These are phyloP conservation scores for Ascochyta rabiei DNA, from an alignment of 2,329 filamentous ascomycete species.

Conservation along the genomic window DNA sequence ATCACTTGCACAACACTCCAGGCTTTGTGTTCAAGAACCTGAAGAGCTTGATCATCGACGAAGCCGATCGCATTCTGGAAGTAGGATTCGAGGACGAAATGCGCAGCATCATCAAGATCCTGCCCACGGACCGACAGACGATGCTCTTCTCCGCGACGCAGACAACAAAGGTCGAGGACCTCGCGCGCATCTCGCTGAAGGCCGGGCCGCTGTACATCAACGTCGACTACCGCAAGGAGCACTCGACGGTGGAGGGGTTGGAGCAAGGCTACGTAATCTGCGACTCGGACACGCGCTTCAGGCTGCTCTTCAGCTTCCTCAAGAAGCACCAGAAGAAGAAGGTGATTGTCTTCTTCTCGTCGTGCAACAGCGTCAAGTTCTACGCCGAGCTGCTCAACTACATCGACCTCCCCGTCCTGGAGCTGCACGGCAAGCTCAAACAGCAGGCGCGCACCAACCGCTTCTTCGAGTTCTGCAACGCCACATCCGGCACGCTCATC, in stretches of 20 bases:
- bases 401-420: slow-evolving; percentile 88
- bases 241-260: slow-evolving; percentile 88
- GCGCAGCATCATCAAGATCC: slow-evolving; percentile 92
- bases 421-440: slow-evolving; percentile 91
- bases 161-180: slow-evolving; percentile 97
- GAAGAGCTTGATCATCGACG: slow-evolving; percentile 90
- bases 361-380: slow-evolving; percentile 93
- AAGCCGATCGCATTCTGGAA: slow-evolving; percentile 95
- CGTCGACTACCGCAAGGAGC: slow-evolving; percentile 87
- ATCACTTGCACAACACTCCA: slow-evolving; percentile 91
- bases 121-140: slow-evolving; percentile 85
- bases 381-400: slow-evolving; percentile 94
- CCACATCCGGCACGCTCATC: slow-evolving; percentile 84
- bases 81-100: slow-evolving; percentile 99
- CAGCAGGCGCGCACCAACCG: slow-evolving; percentile 99
- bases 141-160: slow-evolving; percentile 99
- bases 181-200: slow-evolving; percentile 89
- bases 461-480: slow-evolving; percentile 95
- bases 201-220: slow-evolving; percentile 96
- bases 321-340: slow-evolving; percentile 94
- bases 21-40: slow-evolving; percentile 92
- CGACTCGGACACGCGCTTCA: slow-evolving; percentile 90
- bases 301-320: slow-evolving; percentile 91
- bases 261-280: slow-evolving; percentile 97
- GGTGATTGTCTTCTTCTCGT: slow-evolving; percentile 91